Percentiles rank a stretch among this genome's conserved stretches.
Evolutionary conservation across 441 rosid genomes (phyloP).

Genomic region (Pelargonium myrrhifolium): DNA sequence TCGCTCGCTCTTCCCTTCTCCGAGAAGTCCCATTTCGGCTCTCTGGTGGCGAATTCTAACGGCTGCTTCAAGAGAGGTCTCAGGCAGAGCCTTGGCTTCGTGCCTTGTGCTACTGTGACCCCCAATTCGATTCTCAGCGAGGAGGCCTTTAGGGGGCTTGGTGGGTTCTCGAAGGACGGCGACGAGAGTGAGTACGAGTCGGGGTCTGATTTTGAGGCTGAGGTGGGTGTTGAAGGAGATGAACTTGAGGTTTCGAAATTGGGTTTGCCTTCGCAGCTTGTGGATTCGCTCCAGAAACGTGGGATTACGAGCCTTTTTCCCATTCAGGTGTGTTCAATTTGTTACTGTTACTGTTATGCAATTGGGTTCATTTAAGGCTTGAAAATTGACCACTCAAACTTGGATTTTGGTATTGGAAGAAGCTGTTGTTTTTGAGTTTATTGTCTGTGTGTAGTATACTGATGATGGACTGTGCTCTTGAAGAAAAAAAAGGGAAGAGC

Average conservation of each 20-base stretch:
- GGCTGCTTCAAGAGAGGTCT: conserved; percentile 9
- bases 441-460: neutral
- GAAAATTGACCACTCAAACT: neutral
- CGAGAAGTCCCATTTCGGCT: conserved; percentile 4
- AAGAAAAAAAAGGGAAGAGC: neutral
- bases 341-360: neutral
- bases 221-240: conserved; percentile 24
- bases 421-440: neutral
- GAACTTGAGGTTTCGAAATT: conserved; percentile 68
- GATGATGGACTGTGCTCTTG: neutral
- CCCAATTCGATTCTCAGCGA: conserved; percentile 79
- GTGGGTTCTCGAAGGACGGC: conserved; percentile 35
- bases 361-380: neutral
- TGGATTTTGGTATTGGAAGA: neutral
- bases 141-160: conserved; percentile 70
- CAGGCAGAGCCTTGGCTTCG: conserved; percentile 20
- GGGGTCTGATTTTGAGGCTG: neutral
- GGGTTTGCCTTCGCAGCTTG: conserved; percentile 72
- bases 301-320: conserved; percentile 94
- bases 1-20: conserved; percentile 11
- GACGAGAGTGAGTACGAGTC: conserved; percentile 25
- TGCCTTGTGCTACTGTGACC: conserved; percentile 60
- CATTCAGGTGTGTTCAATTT: conserved; percentile 50
- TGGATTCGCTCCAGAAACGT: conserved; percentile 59
- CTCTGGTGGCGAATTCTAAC: neutral